Evolutionary conservation across 306 rosid genomes (phyloP).

Genomic region (Acacia acuminata): DNA sequence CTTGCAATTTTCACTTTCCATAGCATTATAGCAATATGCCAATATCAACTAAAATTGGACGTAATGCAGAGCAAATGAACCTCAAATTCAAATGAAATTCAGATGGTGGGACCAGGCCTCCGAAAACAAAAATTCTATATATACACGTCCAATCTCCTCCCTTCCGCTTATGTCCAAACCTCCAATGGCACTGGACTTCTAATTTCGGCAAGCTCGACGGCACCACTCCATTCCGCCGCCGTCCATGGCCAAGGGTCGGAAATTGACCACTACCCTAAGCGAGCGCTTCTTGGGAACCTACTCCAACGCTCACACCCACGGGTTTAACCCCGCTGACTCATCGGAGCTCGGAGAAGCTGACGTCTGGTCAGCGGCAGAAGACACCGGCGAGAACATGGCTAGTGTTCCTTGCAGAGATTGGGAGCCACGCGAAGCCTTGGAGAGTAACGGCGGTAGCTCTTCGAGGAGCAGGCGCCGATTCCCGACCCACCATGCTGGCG

Average conservation of each 20-base stretch:
- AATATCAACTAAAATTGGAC: background rate
- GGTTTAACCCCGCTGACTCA: constrained; percentile 34
- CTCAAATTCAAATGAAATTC: constrained; percentile 81
- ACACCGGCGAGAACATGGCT: background rate
- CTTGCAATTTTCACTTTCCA: background rate
- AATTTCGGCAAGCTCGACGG: constrained; percentile 17
- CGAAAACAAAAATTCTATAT: constrained; percentile 53
- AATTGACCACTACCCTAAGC: constrained; percentile 59
- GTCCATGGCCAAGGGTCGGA: constrained; percentile 89
- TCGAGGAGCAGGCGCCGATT: constrained; percentile 35
- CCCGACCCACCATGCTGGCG: constrained; percentile 48
- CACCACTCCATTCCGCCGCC: constrained; percentile 24
- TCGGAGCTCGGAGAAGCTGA: constrained; percentile 85
- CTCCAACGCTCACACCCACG: constrained; percentile 40
- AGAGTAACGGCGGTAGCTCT: constrained; percentile 9
- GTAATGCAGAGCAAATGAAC: constrained; percentile 71
- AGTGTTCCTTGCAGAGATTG: constrained; percentile 33
- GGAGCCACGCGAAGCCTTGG: constrained; percentile 32
- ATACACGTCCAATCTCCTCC: constrained; percentile 32
- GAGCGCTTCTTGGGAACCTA: constrained; percentile 69
- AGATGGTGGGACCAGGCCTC: background rate
- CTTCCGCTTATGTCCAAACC: constrained; percentile 26
- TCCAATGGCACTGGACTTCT: constrained; percentile 25
- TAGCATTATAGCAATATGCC: background rate
- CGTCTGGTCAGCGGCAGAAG: constrained; percentile 62